Evolutionary conservation across 2,329 filamentous ascomycete species (phyloP).

Genomic region (Fusarium hostae): DNA sequence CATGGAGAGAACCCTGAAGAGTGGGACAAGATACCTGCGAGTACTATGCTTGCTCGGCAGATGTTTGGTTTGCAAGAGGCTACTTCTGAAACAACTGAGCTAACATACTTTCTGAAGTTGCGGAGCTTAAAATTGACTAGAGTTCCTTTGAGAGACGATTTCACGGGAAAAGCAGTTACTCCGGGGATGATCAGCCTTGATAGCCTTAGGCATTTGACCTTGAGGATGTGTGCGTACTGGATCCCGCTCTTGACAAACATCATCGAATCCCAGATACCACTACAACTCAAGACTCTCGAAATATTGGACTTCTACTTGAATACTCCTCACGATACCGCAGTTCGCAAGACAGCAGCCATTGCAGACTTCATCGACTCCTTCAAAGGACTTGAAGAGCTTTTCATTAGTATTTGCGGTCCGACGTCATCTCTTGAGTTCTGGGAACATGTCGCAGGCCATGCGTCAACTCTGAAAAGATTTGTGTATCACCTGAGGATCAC

Average conservation of each 20-base stretch:
- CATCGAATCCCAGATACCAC: accelerated
- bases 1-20: not conserved
- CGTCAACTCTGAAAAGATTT: not conserved
- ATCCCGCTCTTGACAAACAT: not conserved
- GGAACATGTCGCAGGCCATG: not conserved
- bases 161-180: not conserved
- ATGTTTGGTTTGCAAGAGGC: not conserved
- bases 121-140: not conserved
- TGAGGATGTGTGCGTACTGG: conserved; percentile 4
- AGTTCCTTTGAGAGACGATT: not conserved
- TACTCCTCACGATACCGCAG: not conserved
- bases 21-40: not conserved
- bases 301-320: not conserved
- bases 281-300: not conserved
- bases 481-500: not conserved
- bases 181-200: not conserved
- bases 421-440: not conserved
- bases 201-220: accelerated
- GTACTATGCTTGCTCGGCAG: not conserved
- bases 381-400: not conserved
- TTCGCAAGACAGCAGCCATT: not conserved
- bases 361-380: not conserved
- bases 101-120: not conserved
- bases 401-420: not conserved
- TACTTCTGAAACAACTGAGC: accelerated